Conservation (phyloP, 305 asterid species). For the Ajuga reptans region DNA sequence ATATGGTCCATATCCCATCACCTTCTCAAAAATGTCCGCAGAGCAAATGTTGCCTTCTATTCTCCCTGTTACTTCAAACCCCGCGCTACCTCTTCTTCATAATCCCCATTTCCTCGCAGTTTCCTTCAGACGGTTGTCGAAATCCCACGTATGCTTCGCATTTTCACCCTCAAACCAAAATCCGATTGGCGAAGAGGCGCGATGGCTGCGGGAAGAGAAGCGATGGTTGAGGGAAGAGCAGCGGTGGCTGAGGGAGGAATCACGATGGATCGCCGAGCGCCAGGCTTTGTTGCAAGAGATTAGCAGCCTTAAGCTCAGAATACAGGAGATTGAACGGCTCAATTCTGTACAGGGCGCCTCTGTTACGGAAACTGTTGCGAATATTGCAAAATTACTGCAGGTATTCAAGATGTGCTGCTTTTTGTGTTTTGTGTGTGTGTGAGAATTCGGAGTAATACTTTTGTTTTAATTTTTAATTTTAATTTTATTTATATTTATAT, state of each 20-base stretch:
- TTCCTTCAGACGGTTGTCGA: not conserved
- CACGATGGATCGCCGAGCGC: conserved; percentile 68
- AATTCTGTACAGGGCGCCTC: conserved; percentile 44
- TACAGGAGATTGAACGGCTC: conserved; percentile 53
- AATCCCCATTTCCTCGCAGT: not conserved
- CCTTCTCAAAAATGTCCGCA: not conserved
- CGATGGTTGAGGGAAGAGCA: conserved; percentile 94
- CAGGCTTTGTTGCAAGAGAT: conserved; percentile 53
- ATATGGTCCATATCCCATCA: not conserved
- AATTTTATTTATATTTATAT: too few species aligned
- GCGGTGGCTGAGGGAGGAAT: conserved; percentile 83
- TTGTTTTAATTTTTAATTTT: too few species aligned
- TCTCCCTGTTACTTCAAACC: not conserved
- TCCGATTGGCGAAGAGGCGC: conserved; percentile 39
- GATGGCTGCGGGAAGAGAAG: conserved; percentile 67
- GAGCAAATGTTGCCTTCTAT: not conserved
- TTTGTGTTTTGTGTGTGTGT: not conserved
- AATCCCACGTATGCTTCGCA: conserved; percentile 23
- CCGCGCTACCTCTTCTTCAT: not conserved
- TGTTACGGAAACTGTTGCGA: conserved; percentile 43
- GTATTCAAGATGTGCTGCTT: conserved; percentile 18
- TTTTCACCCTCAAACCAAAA: conserved; percentile 35
- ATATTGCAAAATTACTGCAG: conserved; percentile 61
- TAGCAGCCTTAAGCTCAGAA: conserved; percentile 37
- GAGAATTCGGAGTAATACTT: too few species aligned